Base-by-base conservation (phyloP, 1,139 yeast genomes). In the Hansenula sp. region DNA sequence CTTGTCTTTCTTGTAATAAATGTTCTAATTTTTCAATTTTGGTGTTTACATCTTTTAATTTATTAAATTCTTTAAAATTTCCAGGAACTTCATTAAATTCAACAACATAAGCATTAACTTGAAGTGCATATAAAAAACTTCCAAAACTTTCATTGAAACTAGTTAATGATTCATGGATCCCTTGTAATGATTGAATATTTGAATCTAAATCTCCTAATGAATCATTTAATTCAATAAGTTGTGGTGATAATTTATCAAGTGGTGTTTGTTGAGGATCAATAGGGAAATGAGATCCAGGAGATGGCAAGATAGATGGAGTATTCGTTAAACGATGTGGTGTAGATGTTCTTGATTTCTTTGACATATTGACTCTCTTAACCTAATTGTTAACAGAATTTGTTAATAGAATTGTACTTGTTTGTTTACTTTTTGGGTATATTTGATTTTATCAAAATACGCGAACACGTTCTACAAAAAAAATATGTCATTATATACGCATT, bases 71-170 rank as follows among this genome's bases (percentile, higher is more conserved):
- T 34, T 56, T 62, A 4, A 53, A 43, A 9, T 57, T 56, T 6
- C 18, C 14, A 12, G 76, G 73, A 1, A 69, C 66, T 49, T 73
- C 76, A 14, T 60, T 59, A 47, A 79, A 79, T 56, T 79, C 85
- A 32, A 77, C 79, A 55, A 87, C 79, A 77, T 84, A 81, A 60
- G 83, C 82, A 41, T 82, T 79, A 60, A 80, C 77, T 42, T 78
- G 72, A 40, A 81, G 60, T 2, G 87, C 84, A 50, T 79, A 79
- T 43, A 80, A 56, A 43, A 81, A 77, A 44, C 82, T 70, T 2
- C 82, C 75, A 57, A 81, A 79, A 13, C 81, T 71, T 55, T 81
- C 87, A 51, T 79, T 80, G 58, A 81, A 79, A 26, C 69, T 66
- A 11, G 61, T 59, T 9, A 81, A 59, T 4, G 75, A 69, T 39